Evolutionary conservation across 2,329 filamentous ascomycete species (phyloP).

Genomic region (Exophiala sideris): DNA sequence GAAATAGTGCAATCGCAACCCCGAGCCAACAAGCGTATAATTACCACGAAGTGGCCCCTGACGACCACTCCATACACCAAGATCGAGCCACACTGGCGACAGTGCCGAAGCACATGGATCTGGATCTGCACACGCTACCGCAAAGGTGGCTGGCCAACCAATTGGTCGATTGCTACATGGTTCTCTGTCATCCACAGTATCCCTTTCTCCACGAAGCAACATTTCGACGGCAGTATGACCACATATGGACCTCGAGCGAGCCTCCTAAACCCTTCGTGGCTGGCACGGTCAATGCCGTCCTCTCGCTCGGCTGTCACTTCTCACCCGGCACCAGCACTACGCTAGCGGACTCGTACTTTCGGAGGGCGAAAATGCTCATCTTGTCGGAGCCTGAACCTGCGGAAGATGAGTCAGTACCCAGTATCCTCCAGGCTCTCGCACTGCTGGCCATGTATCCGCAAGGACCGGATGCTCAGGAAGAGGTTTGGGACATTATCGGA

Average conservation of each 20-base stretch:
- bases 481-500: background rate
- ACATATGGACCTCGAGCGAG: background rate
- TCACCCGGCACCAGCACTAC: background rate
- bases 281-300: background rate
- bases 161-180: background rate
- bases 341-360: too few relatives aligned
- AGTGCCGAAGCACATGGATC: too few relatives aligned
- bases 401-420: background rate
- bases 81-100: too few relatives aligned
- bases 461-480: background rate
- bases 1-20: too few relatives aligned
- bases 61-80: too few relatives aligned
- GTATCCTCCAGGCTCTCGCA: background rate
- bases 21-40: too few relatives aligned
- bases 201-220: background rate
- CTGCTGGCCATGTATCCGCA: background rate
- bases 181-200: background rate
- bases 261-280: background rate
- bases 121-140: background rate
- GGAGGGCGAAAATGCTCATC: too few relatives aligned
- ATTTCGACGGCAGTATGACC: background rate
- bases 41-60: too few relatives aligned
- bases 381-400: too few relatives aligned
- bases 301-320: background rate
- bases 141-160: background rate